phyloP scores from a whole-genome alignment of 495 filamentous ascomycete species.

The Geopyxis carbonaria region DNA sequence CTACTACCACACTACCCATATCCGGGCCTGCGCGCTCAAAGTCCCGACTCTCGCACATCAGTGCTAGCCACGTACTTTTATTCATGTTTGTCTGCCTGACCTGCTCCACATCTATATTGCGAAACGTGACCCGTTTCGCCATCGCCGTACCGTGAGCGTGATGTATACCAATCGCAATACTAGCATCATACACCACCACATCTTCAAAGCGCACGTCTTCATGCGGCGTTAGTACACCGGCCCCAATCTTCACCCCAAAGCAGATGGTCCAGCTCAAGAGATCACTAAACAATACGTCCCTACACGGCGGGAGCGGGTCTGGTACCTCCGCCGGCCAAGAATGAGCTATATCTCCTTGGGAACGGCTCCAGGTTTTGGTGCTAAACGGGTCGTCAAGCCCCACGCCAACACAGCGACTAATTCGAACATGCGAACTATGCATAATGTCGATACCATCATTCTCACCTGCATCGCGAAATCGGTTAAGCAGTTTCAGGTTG shows the following conservation, averaged over 20 bases:
- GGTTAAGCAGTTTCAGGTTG: slow-evolving; percentile 10
- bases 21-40: too few species aligned
- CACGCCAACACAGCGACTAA: slow-evolving; percentile 7
- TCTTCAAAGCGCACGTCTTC: slow-evolving; percentile 9
- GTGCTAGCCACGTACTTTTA: slow-evolving; percentile 1
- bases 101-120: slow-evolving; percentile 6
- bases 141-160: slow-evolving; percentile 4
- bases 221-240: slow-evolving; percentile 8
- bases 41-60: neutral
- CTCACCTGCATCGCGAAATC: slow-evolving; percentile 8
- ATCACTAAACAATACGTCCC: slow-evolving; percentile 4
- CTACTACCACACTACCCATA: too few species aligned
- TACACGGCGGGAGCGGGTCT: too few species aligned
- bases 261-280: slow-evolving; percentile 11
- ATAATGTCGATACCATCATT: slow-evolving; percentile 11
- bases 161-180: slow-evolving; percentile 10
- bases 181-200: slow-evolving; percentile 10
- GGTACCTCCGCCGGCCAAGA: slow-evolving; percentile 7
- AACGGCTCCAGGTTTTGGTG: slow-evolving; percentile 5
- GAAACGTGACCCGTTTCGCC: slow-evolving; percentile 6
- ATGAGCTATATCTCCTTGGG: neutral
- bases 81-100: slow-evolving; percentile 4
- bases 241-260: slow-evolving; percentile 14
- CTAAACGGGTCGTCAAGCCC: slow-evolving; percentile 12
- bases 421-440: slow-evolving; percentile 1